phyloP scores from a whole-genome alignment of 192 early-diverging fungal genomes.

The Coemansia sp. region DNA sequence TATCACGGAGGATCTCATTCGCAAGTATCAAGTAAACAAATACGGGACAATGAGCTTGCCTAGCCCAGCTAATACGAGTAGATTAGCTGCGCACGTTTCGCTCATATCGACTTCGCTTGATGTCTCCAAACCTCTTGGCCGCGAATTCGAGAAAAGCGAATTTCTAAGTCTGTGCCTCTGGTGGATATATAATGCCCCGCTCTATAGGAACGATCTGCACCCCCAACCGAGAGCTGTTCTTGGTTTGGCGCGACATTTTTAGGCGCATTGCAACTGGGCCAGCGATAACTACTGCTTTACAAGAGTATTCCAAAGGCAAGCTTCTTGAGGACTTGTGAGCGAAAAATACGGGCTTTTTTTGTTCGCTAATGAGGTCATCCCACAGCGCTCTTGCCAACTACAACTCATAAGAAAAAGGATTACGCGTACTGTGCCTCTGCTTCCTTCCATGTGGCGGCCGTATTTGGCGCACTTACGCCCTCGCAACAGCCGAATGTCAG shows the following conservation, averaged over 20 bases:
- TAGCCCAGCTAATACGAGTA: neutral
- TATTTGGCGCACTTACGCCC: slow-evolving; percentile 19
- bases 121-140: slow-evolving; percentile 3
- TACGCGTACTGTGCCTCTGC: slow-evolving; percentile 36
- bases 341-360: slow-evolving; percentile 18
- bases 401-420: slow-evolving; percentile 25
- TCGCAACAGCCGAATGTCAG: neutral
- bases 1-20: neutral
- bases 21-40: neutral
- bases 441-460: slow-evolving; percentile 17
- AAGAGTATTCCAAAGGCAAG: slow-evolving; percentile 3
- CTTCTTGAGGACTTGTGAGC: slow-evolving; percentile 22
- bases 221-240: slow-evolving; percentile 24
- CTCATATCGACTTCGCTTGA: slow-evolving; percentile 2
- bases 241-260: slow-evolving; percentile 18
- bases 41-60: no score
- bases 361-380: slow-evolving; percentile 14
- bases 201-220: slow-evolving; percentile 14
- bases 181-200: slow-evolving; percentile 17
- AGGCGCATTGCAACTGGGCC: slow-evolving; percentile 9
- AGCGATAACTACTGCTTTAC: slow-evolving; percentile 6
- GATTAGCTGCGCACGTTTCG: neutral
- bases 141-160: slow-evolving; percentile 12
- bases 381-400: slow-evolving; percentile 35
- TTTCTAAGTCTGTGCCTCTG: slow-evolving; percentile 20